Evolutionary conservation across 768 basidiomycete species (phyloP), one percentile per base, ranked within the genome.

Genomic region (Pulveroboletus sp.): DNA sequence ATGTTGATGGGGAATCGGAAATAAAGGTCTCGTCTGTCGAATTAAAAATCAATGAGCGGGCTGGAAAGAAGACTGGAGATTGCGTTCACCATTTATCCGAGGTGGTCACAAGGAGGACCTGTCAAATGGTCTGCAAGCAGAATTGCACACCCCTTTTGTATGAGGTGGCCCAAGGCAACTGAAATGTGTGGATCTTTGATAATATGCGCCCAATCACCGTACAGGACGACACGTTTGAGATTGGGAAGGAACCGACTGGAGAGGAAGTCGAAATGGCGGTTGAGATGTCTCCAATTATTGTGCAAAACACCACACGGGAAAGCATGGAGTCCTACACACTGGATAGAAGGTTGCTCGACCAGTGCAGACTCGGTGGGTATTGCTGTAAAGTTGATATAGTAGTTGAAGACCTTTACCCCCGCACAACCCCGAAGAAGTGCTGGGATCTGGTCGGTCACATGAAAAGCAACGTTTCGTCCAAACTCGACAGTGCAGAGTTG

Each of bases 401-500:
- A 85, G 61, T 83, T 79, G 52, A 87, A 63, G 48, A 75, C 69
- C 49, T 68, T 69, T 27, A 84, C 70, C 23, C 51, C 66, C 0
- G 74, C 65, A 53, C 81, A 81, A 10, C 64, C 58, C 23, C 63
- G 66, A 37, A 87, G 65, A 57, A 81, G 75, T 7, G 60, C 44
- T 6, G 73, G 58, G 42, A 85, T 64, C 48, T 73, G 63, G 56
- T 85, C 82, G 32, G 49, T 44, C 46, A 78, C 61, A 37, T 75
- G 67, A 62, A 85, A 86, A 34, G 72, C 76, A 25, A 81, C 54
- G 59, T 79, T 75, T 52, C 67, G 73, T 29, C 84, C 83, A 47
- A 86, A 74, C 57, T 85, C 84, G 20, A 85, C 69, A 2, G 69
- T 72, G 45, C 69, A 67, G 38, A 85, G 72, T 50, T 78, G 79